These are phyloP conservation scores for Pseudomassariella vexata DNA, from an alignment of 2,329 filamentous ascomycete genomes.

Conservation along the genomic window DNA sequence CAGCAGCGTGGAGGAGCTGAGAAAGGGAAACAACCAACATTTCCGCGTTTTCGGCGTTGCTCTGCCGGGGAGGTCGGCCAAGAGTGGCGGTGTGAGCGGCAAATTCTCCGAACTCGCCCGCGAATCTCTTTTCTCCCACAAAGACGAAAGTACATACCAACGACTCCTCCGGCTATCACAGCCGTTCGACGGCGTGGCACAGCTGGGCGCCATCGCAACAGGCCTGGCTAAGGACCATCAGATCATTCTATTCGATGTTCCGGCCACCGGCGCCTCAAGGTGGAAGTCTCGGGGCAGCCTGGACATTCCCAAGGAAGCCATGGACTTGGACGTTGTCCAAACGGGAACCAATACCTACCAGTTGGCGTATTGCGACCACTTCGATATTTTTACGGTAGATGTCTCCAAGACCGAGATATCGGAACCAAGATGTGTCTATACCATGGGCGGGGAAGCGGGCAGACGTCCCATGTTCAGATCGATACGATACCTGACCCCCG, in stretches of 20 bases:
- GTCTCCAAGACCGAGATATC: slow-evolving; percentile 33
- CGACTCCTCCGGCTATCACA: slow-evolving; percentile 49
- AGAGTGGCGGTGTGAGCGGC: slow-evolving; percentile 29
- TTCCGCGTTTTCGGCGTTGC: slow-evolving; percentile 68
- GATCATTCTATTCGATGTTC: slow-evolving; percentile 73
- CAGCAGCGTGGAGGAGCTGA: slow-evolving; percentile 65
- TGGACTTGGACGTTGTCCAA: slow-evolving; percentile 66
- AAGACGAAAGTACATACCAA: slow-evolving; percentile 52
- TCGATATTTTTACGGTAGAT: slow-evolving; percentile 64
- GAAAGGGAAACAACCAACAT: slow-evolving; percentile 76
- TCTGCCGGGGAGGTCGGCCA: slow-evolving; percentile 23
- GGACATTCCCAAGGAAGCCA: slow-evolving; percentile 50
- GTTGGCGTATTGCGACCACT: slow-evolving; percentile 73
- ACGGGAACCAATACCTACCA: slow-evolving; percentile 57
- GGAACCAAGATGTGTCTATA: slow-evolving; percentile 50
- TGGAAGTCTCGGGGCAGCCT: slow-evolving; percentile 44
- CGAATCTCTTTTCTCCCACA: slow-evolving; percentile 45
- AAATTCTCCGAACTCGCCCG: slow-evolving; percentile 45
- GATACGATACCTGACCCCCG: slow-evolving; percentile 52
- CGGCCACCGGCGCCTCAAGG: slow-evolving; percentile 44
- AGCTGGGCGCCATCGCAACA: slow-evolving; percentile 74
- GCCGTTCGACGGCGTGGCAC: slow-evolving; percentile 44
- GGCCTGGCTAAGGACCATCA: slow-evolving; percentile 71
- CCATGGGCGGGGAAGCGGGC: slow-evolving; percentile 40
- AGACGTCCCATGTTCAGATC: slow-evolving; percentile 51